These are phyloP conservation scores for Cyberlindnera subsufficiens DNA, from an alignment of 805 yeast species.

Conservation along the genomic window DNA sequence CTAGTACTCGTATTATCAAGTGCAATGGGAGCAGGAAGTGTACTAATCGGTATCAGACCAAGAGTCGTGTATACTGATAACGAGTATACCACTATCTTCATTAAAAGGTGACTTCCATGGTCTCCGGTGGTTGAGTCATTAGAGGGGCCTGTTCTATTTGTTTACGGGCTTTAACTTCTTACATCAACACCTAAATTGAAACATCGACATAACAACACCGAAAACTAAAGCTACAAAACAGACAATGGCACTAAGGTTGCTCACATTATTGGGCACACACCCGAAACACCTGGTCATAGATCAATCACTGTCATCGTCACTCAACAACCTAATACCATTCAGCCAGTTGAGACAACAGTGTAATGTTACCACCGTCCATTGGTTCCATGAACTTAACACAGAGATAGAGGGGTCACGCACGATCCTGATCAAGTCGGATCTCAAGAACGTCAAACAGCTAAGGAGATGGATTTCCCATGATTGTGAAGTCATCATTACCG, in stretches of 20 bases:
- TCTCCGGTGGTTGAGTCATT: too few relatives aligned
- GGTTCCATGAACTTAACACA: constrained; percentile 30
- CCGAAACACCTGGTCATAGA: constrained; percentile 34
- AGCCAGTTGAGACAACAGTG: constrained; percentile 43
- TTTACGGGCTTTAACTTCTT: too few relatives aligned
- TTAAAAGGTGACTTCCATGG: too few relatives aligned
- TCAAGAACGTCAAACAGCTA: constrained; percentile 12
- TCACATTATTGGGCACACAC: constrained; percentile 20
- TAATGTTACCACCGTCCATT: constrained; percentile 41
- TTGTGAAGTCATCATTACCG: constrained; percentile 25
- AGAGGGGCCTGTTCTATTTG: too few relatives aligned
- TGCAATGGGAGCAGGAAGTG: too few relatives aligned
- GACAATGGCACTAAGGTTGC: constrained; percentile 1
- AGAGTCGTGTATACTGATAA: too few relatives aligned
- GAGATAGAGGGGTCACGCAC: background rate
- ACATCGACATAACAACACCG: too few relatives aligned
- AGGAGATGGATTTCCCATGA: constrained; percentile 13
- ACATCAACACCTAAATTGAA: too few relatives aligned
- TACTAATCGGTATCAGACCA: too few relatives aligned
- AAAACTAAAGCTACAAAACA: too few relatives aligned
- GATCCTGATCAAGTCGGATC: constrained; percentile 19
- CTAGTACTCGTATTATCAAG: too few relatives aligned
- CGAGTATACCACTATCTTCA: too few relatives aligned
- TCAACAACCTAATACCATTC: constrained; percentile 54
- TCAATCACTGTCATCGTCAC: constrained; percentile 37